Conservation (phyloP, 495 filamentous ascomycete genomes). For the Hyphodiscus hymeniophilus region DNA sequence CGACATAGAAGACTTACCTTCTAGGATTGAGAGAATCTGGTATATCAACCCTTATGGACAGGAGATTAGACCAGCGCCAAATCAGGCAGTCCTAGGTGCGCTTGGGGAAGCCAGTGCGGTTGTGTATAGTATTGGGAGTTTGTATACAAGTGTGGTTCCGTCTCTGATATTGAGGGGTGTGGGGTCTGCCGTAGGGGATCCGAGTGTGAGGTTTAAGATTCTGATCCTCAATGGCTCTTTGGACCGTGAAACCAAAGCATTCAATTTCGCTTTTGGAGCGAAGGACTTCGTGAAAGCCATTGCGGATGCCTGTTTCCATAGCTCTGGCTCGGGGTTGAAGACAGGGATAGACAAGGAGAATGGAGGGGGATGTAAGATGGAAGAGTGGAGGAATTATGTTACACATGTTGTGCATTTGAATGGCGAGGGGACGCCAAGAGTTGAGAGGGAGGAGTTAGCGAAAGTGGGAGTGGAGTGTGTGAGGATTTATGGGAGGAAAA, state of each 20-base stretch:
- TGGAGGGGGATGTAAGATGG: constrained; percentile 26
- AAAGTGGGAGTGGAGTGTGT: constrained; percentile 68
- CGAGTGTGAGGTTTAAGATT: constrained; percentile 58
- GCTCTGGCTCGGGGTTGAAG: no score
- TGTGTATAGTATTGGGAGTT: constrained; percentile 82
- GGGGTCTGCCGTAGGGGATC: constrained; percentile 40
- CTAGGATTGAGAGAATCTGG: constrained; percentile 77
- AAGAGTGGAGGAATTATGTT: constrained; percentile 49
- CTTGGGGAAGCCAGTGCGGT: constrained; percentile 55
- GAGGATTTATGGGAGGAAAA: constrained; percentile 63
- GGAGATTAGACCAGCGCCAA: constrained; percentile 75
- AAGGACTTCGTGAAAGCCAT: constrained; percentile 75
- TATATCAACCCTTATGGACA: constrained; percentile 96
- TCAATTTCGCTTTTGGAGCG: constrained; percentile 54
- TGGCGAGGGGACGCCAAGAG: constrained; percentile 57
- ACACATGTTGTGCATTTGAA: constrained; percentile 82
- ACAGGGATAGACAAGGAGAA: no score
- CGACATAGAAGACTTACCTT: constrained; percentile 56
- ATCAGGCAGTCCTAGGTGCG: constrained; percentile 66
- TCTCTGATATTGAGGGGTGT: constrained; percentile 60
- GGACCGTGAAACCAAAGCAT: constrained; percentile 75
- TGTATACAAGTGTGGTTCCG: constrained; percentile 78
- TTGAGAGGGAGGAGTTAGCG: constrained; percentile 57
- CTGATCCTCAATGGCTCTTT: constrained; percentile 75
- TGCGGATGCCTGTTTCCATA: constrained; percentile 47